Evolutionary conservation across 768 basidiomycete genomes (phyloP).

Genomic region (Boletus insuetus): DNA sequence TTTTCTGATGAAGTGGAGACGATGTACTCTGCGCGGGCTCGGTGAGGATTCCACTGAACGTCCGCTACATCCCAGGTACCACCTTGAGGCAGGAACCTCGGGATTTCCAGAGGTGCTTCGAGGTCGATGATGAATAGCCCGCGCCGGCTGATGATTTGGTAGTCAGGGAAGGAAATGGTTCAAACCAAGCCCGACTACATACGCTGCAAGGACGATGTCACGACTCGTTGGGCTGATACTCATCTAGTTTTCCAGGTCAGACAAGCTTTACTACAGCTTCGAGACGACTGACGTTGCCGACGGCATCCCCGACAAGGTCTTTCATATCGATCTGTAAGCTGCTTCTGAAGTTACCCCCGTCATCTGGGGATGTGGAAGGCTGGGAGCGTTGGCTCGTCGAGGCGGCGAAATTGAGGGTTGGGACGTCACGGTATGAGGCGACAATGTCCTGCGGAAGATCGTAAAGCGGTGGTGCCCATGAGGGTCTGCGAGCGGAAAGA

Average conservation of each 20-base stretch:
- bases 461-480: constrained; percentile 32
- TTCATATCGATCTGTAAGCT: constrained; percentile 79
- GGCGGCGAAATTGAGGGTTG: constrained; percentile 17
- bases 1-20: constrained; percentile 89
- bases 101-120: constrained; percentile 79
- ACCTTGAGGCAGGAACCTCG: constrained; percentile 93
- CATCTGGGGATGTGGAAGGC: constrained; percentile 41
- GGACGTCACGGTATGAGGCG: constrained; percentile 33
- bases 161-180: background rate
- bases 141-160: constrained; percentile 51
- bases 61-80: constrained; percentile 96
- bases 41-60: constrained; percentile 91
- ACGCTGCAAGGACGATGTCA: constrained; percentile 91
- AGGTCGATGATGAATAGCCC: constrained; percentile 96
- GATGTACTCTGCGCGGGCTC: constrained; percentile 70
- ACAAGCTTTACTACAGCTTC: background rate
- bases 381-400: constrained; percentile 12
- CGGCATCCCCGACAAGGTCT: constrained; percentile 73
- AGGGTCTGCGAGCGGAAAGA: constrained; percentile 32
- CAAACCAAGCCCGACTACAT: constrained; percentile 24
- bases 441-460: constrained; percentile 26
- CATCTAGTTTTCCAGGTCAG: constrained; percentile 53
- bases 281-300: constrained; percentile 64
- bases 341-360: constrained; percentile 55
- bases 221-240: constrained; percentile 86